Percentiles rank a stretch among this genome's conserved stretches.
Evolutionary conservation across 2,329 filamentous ascomycete species (phyloP).

Genomic region (Niveomyces coronatus): DNA sequence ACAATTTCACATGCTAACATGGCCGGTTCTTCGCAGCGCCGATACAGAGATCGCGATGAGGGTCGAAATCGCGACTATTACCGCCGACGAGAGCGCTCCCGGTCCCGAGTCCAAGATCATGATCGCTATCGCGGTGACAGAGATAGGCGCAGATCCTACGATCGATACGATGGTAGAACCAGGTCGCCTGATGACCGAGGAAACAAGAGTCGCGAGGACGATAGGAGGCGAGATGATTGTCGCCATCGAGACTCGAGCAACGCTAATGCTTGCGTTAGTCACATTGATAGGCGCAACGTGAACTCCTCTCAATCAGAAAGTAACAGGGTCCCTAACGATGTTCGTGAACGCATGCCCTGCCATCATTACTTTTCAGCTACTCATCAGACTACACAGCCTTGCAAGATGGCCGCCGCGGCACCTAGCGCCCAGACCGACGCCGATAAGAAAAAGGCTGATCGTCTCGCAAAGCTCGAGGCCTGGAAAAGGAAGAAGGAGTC

Average conservation of each 20-base stretch:
- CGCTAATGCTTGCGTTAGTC: constrained; percentile 60
- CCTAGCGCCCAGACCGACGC: constrained; percentile 50
- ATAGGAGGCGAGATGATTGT: constrained; percentile 65
- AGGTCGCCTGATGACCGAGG: constrained; percentile 50
- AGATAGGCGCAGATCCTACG: constrained; percentile 56
- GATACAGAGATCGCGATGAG: constrained; percentile 45
- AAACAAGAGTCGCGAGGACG: constrained; percentile 54
- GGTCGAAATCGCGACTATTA: constrained; percentile 43
- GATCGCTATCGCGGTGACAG: constrained; percentile 53
- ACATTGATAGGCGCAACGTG: constrained; percentile 49
- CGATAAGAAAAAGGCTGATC: constrained; percentile 64
- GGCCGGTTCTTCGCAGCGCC: constrained; percentile 34
- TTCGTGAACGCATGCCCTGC: constrained; percentile 28
- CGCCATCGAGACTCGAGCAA: constrained; percentile 56
- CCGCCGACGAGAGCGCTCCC: constrained; percentile 56
- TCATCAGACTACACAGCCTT: constrained; percentile 25
- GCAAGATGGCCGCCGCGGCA: constrained; percentile 29
- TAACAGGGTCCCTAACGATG: constrained; percentile 44
- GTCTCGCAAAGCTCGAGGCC: constrained; percentile 71
- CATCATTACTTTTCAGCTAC: background rate
- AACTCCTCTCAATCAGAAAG: constrained; percentile 41
- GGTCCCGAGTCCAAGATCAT: constrained; percentile 51
- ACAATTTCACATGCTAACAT: constrained; percentile 36
- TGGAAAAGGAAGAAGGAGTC: constrained; percentile 88
- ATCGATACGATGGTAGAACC: constrained; percentile 47